phyloP scores from a whole-genome alignment of 164 flowering plant genomes.

The Stephania cephalantha region DNA sequence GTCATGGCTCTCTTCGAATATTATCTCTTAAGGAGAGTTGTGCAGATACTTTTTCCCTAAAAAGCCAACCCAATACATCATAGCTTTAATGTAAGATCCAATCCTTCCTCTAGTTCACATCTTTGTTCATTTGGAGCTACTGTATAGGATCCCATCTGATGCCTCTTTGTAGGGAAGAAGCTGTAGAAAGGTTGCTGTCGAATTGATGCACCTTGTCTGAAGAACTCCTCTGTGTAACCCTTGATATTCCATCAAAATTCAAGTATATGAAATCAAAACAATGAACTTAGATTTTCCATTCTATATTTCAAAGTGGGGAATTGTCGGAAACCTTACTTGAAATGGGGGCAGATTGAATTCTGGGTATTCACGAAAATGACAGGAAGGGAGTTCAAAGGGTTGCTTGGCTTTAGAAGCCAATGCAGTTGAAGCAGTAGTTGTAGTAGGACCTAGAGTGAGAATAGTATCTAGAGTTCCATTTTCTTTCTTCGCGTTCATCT shows the following conservation, averaged over 20 bases:
- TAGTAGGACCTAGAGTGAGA: conserved; percentile 34
- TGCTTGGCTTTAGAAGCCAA: conserved; percentile 22
- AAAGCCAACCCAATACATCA: neutral
- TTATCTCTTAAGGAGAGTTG: neutral
- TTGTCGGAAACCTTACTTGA: conserved; percentile 25
- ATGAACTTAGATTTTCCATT: neutral
- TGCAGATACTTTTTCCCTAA: neutral
- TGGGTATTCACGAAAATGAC: conserved; percentile 9
- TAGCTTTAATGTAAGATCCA: conserved; percentile 17
- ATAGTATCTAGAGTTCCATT: conserved; percentile 23
- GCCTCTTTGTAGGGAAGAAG: conserved; percentile 15
- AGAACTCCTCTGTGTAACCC: conserved; percentile 9
- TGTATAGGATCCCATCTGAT: conserved; percentile 3
- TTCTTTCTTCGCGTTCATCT: conserved; percentile 16
- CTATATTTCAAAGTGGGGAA: neutral
- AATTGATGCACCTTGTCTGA: conserved; percentile 4
- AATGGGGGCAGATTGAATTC: conserved; percentile 23
- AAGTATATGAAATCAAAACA: neutral
- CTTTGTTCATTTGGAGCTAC: conserved; percentile 1
- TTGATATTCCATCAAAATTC: neutral
- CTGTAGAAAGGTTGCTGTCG: conserved; percentile 27
- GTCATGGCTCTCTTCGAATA: neutral
- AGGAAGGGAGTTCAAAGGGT: conserved; percentile 12
- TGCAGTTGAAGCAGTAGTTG: conserved; percentile 22
- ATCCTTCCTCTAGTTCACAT: neutral